phyloP scores from a whole-genome alignment of 305 asterid genomes.

The Rubia peregrina region DNA sequence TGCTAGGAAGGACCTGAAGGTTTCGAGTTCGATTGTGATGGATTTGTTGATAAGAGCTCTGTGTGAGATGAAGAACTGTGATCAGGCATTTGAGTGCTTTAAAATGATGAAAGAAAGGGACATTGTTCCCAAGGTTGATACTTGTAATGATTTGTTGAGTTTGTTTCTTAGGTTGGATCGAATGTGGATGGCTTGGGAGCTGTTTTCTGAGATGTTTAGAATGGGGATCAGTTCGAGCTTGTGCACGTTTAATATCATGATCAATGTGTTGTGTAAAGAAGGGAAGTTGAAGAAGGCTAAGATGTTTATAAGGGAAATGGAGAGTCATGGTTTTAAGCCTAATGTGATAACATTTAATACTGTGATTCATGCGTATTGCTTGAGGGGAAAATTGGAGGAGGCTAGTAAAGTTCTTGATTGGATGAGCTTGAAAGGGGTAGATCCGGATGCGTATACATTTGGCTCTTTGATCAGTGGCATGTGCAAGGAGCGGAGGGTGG shows the following conservation, averaged over 20 bases:
- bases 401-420: slow-evolving; percentile 30
- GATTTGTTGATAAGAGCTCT: slow-evolving; percentile 42
- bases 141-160: slow-evolving; percentile 45
- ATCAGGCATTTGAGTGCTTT: slow-evolving; percentile 37
- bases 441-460: slow-evolving; percentile 40
- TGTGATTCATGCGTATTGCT: slow-evolving; percentile 34
- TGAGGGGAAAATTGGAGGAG: slow-evolving; percentile 33
- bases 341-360: slow-evolving; percentile 45
- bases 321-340: slow-evolving; percentile 40
- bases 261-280: slow-evolving; percentile 46
- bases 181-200: slow-evolving; percentile 29
- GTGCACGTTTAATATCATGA: slow-evolving; percentile 41
- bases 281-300: slow-evolving; percentile 45
- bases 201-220: slow-evolving; percentile 42
- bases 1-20: slow-evolving; percentile 31
- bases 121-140: slow-evolving; percentile 36
- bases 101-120: slow-evolving; percentile 33
- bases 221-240: slow-evolving; percentile 33
- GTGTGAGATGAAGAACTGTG: slow-evolving; percentile 43
- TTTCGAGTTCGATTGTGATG: slow-evolving; percentile 39
- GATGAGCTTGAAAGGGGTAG: slow-evolving; percentile 32
- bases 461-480: slow-evolving; percentile 34
- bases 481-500: slow-evolving; percentile 31
- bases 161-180: slow-evolving; percentile 32
- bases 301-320: slow-evolving; percentile 36